These are phyloP conservation scores for Yueomyces sp. DNA, from an alignment of 805 yeast genomes.

Conservation along the genomic window DNA sequence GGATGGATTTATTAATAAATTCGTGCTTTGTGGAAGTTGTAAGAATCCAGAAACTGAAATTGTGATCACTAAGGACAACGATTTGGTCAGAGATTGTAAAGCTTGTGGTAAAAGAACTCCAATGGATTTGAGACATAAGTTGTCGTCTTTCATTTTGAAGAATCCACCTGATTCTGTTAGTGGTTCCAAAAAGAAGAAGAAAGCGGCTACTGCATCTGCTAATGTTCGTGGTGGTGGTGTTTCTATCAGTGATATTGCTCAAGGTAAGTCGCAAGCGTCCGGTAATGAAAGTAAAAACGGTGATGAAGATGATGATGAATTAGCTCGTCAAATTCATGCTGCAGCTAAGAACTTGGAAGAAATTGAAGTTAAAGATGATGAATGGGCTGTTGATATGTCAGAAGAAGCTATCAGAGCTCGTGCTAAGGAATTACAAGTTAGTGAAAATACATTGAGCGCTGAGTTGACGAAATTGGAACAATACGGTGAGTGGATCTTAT, in stretches of 20 bases:
- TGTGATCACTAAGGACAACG: constrained; percentile 51
- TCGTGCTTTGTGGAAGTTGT: constrained; percentile 88
- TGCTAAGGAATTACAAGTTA: constrained; percentile 73
- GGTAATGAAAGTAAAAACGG: constrained; percentile 12
- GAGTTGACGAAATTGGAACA: constrained; percentile 44
- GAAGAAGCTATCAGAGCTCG: constrained; percentile 92
- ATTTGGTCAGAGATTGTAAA: constrained; percentile 83
- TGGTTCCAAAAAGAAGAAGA: constrained; percentile 46
- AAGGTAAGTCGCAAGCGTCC: constrained; percentile 28
- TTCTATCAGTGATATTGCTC: constrained; percentile 67
- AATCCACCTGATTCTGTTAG: constrained; percentile 66
- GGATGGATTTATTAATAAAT: constrained; percentile 87
- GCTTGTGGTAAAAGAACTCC: constrained; percentile 90
- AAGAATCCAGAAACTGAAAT: constrained; percentile 97
- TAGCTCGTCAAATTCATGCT: constrained; percentile 68
- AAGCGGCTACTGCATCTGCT: constrained; percentile 80
- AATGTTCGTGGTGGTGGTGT: constrained; percentile 81
- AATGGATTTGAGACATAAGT: constrained; percentile 75
- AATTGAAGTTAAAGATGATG: constrained; percentile 68
- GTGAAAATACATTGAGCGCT: constrained; percentile 28
- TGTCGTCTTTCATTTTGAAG: constrained; percentile 76
- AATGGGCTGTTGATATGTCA: constrained; percentile 95
- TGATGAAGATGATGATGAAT: constrained; percentile 50
- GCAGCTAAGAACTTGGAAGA: constrained; percentile 64
- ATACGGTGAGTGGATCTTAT: constrained; percentile 81